These are phyloP conservation scores for Lophiotrema nucula DNA, from an alignment of 495 filamentous ascomycete genomes.

Conservation along the genomic window DNA sequence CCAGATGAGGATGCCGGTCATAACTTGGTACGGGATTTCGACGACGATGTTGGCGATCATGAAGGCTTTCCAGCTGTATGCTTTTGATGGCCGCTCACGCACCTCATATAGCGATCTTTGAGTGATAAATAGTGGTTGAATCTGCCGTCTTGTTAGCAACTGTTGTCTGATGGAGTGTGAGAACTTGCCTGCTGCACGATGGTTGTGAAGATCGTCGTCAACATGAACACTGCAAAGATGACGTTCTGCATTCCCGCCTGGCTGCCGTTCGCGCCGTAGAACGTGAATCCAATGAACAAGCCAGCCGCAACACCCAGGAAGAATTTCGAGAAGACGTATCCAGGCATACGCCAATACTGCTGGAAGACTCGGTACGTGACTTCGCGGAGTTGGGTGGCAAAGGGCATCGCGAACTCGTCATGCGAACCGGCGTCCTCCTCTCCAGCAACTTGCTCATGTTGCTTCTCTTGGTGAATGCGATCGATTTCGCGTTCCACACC, in stretches of 20 bases:
- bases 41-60: conserved; percentile 41
- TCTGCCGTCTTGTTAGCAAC: conserved; percentile 49
- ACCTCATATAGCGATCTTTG: conserved; percentile 82
- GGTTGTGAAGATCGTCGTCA: conserved; percentile 75
- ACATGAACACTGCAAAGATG: conserved; percentile 83
- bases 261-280: conserved; percentile 47
- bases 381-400: conserved; percentile 49
- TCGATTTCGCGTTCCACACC: conserved; percentile 61
- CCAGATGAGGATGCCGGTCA: conserved; percentile 68
- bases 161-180: background rate
- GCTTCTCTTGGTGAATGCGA: conserved; percentile 12
- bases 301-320: conserved; percentile 51
- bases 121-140: conserved; percentile 80
- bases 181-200: conserved; percentile 54
- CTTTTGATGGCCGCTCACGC: conserved; percentile 80
- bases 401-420: conserved; percentile 41
- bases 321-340: conserved; percentile 73
- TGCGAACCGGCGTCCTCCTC: conserved; percentile 29
- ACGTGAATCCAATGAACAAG: conserved; percentile 76
- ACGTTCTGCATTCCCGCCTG: conserved; percentile 48
- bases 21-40: conserved; percentile 38
- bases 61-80: conserved; percentile 82
- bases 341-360: conserved; percentile 84
- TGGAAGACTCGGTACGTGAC: conserved; percentile 68
- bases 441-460: conserved; percentile 32